Evolutionary conservation across 169 alveolate species (phyloP).

Genomic region (Eimeria necatrix): DNA sequence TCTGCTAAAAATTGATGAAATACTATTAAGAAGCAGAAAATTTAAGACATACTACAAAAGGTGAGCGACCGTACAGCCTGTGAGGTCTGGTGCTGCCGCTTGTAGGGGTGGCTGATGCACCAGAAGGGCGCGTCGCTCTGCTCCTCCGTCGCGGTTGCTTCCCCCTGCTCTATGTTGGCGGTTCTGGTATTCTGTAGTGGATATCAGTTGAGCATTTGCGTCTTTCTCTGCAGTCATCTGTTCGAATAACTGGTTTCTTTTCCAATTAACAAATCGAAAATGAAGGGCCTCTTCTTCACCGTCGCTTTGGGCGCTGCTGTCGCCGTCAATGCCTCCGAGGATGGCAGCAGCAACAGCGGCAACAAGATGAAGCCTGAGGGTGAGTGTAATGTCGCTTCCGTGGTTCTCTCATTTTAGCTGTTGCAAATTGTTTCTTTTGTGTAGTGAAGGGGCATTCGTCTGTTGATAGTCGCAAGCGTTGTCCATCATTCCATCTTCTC

Average conservation of each 20-base stretch:
- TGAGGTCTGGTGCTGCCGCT: too few species aligned
- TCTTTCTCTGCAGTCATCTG: background rate
- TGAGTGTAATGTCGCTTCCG: background rate
- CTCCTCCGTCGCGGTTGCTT: slow-evolving; percentile 20
- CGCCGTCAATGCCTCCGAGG: background rate
- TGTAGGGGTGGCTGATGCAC: background rate
- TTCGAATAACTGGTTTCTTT: background rate
- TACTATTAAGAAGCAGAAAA: too few species aligned
- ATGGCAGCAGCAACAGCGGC: background rate
- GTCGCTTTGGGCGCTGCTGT: slow-evolving; percentile 15
- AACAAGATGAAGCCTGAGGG: background rate
- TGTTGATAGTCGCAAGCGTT: background rate
- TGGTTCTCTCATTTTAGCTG: background rate
- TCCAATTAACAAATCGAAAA: background rate
- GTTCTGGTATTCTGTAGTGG: background rate
- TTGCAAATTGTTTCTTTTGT: background rate
- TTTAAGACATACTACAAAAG: too few species aligned
- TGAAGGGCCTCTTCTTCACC: background rate
- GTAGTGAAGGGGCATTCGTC: background rate
- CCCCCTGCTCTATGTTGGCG: slow-evolving; percentile 12
- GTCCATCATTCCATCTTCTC: background rate
- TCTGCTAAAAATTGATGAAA: too few species aligned
- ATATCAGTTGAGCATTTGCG: slow-evolving; percentile 7
- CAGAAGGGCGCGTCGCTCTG: slow-evolving; percentile 43
- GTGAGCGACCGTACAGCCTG: too few species aligned